Evolutionary conservation across 129 eudicot genomes (phyloP).

Genomic region (Flaveria ramosissima): DNA sequence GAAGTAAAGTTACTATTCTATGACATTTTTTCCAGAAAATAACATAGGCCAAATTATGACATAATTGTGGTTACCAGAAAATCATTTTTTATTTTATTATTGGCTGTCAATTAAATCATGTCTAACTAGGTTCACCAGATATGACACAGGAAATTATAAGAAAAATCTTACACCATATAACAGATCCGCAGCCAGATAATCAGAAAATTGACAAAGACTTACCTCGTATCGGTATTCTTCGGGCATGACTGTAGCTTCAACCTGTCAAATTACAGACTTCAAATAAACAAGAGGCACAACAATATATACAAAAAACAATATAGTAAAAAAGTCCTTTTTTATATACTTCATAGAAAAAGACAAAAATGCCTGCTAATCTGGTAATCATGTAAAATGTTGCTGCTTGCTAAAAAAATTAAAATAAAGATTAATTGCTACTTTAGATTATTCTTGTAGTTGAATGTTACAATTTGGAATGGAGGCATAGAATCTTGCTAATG

Average conservation of each 20-base stretch:
- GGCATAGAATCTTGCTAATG: not conserved
- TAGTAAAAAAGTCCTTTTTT: not conserved
- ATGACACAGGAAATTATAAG: not conserved
- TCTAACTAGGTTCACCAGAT: not conserved
- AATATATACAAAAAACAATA: not conserved
- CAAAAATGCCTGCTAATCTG: not conserved
- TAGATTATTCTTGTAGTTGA: not conserved
- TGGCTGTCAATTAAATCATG: not conserved
- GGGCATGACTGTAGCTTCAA: conserved; percentile 81
- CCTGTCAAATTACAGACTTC: conserved; percentile 49
- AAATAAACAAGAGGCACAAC: conserved; percentile 1
- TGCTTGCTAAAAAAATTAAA: too few relatives aligned
- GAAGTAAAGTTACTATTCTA: too few relatives aligned
- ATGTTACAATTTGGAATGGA: not conserved
- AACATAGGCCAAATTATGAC: not conserved
- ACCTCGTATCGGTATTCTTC: conserved; percentile 81
- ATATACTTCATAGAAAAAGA: not conserved
- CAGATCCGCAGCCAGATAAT: not conserved
- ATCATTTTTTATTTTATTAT: not conserved
- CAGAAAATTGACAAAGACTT: conserved; percentile 28
- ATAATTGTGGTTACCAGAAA: not conserved
- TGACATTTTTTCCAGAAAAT: too few relatives aligned
- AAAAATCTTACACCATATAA: not conserved
- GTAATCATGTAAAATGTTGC: not conserved
- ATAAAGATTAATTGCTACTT: not conserved